A percentile compares a stretch with the other conserved stretches of the same genome.
phyloP scores from a whole-genome alignment of 2,329 filamentous ascomycete genomes.

The Nigrospora oryzae region DNA sequence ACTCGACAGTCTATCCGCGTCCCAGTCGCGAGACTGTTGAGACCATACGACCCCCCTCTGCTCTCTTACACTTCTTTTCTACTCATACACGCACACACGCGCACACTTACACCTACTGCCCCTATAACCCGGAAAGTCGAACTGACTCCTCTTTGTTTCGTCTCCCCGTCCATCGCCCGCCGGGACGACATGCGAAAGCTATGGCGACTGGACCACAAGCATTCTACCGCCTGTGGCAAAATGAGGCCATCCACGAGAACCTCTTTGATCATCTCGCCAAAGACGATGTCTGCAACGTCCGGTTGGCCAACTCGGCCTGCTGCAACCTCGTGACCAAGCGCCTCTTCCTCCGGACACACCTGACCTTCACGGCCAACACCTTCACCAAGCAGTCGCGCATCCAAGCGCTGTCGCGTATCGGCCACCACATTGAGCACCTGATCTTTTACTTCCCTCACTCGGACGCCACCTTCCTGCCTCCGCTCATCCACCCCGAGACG shows the following conservation, averaged over 20 bases:
- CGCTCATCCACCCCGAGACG: constrained; percentile 69
- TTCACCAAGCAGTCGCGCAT: constrained; percentile 69
- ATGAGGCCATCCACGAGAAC: constrained; percentile 37
- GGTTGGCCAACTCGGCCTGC: constrained; percentile 61
- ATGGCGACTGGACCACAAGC: constrained; percentile 42
- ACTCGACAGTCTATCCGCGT: no score
- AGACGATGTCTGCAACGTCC: constrained; percentile 48
- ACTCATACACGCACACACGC: no score
- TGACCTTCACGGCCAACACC: constrained; percentile 65
- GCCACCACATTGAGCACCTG: constrained; percentile 69
- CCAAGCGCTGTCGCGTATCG: constrained; percentile 68
- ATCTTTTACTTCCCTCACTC: constrained; percentile 72
- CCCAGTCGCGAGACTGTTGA: no score
- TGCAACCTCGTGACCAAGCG: constrained; percentile 60
- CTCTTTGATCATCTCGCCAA: constrained; percentile 42
- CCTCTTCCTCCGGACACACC: constrained; percentile 59
- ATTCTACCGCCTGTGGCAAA: constrained; percentile 49
- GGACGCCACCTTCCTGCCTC: constrained; percentile 71
- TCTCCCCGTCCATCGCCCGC: constrained; percentile 6
- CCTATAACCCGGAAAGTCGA: neutral
- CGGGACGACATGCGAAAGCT: constrained; percentile 37
- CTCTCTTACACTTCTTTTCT: no score
- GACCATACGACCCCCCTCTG: no score
- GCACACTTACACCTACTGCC: neutral
- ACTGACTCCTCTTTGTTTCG: constrained; percentile 6